phyloP scores from a whole-genome alignment of 2,329 filamentous ascomycete species.

The Dothiorella sarmentorum region DNA sequence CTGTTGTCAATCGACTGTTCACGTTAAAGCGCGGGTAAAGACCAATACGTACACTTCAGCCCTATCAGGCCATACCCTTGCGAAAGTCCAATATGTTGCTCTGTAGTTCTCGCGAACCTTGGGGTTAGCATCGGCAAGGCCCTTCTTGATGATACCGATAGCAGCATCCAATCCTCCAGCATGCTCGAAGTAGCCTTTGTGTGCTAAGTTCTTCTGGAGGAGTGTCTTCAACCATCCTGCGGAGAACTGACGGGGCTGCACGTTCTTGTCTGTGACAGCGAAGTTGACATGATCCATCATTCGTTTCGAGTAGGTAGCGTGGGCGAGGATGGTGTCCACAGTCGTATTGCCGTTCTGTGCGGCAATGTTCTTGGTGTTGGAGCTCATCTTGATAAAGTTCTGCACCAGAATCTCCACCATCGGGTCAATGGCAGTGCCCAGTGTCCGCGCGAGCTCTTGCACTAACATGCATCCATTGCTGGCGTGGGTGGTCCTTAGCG shows the following conservation, averaged over 20 bases:
- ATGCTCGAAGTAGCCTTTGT: conserved; percentile 82
- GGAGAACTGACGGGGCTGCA: conserved; percentile 75
- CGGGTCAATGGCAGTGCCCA: conserved; percentile 75
- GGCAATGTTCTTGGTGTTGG: conserved; percentile 86
- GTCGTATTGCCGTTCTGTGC: conserved; percentile 78
- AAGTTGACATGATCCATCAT: conserved; percentile 81
- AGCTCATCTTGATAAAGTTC: conserved; percentile 82
- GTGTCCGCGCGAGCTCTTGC: conserved; percentile 75
- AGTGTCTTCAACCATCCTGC: conserved; percentile 81
- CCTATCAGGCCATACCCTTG: conserved; percentile 69
- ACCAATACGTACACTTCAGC: conserved; percentile 64
- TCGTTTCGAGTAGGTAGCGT: conserved; percentile 73
- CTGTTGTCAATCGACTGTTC: too few species aligned
- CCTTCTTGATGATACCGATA: conserved; percentile 85
- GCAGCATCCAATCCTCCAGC: conserved; percentile 76
- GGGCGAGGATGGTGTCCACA: conserved; percentile 75
- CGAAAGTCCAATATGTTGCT: conserved; percentile 81
- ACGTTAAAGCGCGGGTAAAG: too few species aligned
- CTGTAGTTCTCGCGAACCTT: conserved; percentile 84
- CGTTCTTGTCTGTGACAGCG: conserved; percentile 90
- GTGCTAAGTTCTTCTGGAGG: conserved; percentile 69
- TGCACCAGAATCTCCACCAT: conserved; percentile 91
- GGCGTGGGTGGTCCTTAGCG: conserved; percentile 83
- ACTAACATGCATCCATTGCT: conserved; percentile 80
- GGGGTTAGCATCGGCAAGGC: conserved; percentile 84